Conservation (phyloP, 2,329 filamentous ascomycete species). For the Catunica adiposa region DNA sequence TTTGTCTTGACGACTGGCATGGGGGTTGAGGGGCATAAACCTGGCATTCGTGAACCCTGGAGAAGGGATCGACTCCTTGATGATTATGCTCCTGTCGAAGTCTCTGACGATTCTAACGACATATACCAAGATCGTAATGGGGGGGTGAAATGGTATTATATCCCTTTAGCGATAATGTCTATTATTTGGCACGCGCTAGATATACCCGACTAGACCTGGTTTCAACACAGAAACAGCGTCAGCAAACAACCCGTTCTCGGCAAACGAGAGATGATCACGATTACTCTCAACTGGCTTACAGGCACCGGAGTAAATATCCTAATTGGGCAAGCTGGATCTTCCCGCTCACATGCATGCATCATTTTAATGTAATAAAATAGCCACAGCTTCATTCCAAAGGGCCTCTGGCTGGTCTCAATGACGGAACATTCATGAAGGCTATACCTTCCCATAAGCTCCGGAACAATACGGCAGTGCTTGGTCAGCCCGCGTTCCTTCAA, state of each 20-base stretch:
- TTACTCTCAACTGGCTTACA: not conserved
- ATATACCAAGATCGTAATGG: too few species aligned
- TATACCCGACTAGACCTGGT: too few species aligned
- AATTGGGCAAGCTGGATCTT: not conserved
- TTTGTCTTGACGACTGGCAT: not conserved
- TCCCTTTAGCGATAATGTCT: not conserved
- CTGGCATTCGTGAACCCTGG: not conserved
- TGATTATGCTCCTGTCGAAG: too few species aligned
- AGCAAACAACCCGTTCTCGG: too few species aligned
- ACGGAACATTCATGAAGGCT: too few species aligned
- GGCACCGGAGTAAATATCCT: not conserved
- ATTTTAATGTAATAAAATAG: not conserved
- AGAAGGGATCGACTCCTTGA: not conserved
- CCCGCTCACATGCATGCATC: not conserved
- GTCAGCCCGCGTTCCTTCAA: not conserved
- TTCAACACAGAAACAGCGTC: too few species aligned
- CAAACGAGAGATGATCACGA: too few species aligned
- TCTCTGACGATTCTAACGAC: too few species aligned
- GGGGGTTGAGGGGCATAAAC: not conserved
- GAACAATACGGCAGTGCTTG: not conserved
- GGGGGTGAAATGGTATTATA: too few species aligned
- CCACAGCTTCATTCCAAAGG: not conserved
- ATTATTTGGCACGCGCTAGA: not conserved
- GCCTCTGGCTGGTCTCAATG: too few species aligned
- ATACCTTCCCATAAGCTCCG: too few species aligned